These are phyloP conservation scores for Gonapodya sp. DNA, from an alignment of 192 early-diverging fungal genomes.

Conservation along the genomic window DNA sequence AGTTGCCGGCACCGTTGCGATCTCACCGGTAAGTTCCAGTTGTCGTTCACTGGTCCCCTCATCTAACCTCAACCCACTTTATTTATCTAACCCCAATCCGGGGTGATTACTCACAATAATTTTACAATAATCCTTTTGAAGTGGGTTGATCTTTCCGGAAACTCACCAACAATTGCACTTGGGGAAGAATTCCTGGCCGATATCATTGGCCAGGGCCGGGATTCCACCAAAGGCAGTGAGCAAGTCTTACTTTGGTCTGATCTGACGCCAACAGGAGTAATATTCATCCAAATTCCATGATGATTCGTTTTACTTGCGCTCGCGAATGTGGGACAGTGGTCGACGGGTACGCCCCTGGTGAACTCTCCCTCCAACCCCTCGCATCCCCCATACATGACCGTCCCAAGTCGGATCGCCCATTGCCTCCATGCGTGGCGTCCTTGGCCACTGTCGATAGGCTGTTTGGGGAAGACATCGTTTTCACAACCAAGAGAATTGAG, in stretches of 20 bases:
- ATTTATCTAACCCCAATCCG: no score
- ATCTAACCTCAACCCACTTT: no score
- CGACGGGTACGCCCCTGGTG: background rate
- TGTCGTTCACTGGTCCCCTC: background rate
- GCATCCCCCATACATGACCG: background rate
- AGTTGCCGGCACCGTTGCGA: background rate
- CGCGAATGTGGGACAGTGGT: no score
- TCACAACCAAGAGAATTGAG: background rate
- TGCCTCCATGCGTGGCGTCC: background rate
- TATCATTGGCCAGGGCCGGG: background rate
- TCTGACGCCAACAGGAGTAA: no score
- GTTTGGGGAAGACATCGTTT: slow-evolving; percentile 6
- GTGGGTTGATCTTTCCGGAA: slow-evolving; percentile 4
- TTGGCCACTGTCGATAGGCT: slow-evolving; percentile 6
- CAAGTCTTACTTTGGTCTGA: no score
- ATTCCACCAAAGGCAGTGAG: background rate
- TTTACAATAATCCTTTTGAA: background rate
- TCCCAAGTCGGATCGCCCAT: background rate
- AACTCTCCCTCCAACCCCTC: background rate
- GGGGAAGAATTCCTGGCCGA: slow-evolving; percentile 2
- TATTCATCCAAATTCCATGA: no score
- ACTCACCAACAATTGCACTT: background rate
- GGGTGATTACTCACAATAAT: no score
- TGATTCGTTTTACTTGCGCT: no score
- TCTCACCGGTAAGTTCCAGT: background rate